Percentiles rank a stretch among this genome's conserved stretches.
These are phyloP conservation scores for Stellera chamaejasme DNA, from an alignment of 345 rosid genomes.

Conservation along the genomic window DNA sequence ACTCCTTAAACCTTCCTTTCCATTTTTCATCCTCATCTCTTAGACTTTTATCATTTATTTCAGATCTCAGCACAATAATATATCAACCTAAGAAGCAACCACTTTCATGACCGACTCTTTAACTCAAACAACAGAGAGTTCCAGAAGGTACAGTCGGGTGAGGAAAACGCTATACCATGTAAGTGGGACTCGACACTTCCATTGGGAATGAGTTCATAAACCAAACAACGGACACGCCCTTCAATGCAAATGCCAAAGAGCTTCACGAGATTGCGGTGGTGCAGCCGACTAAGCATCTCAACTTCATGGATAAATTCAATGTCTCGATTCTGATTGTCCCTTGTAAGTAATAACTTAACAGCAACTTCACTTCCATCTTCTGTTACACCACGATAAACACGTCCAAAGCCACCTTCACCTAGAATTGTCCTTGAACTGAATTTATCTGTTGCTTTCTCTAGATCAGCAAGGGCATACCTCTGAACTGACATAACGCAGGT, in stretches of 20 bases:
- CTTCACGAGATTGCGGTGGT: slow-evolving; percentile 98
- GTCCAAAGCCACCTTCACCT: slow-evolving; percentile 99
- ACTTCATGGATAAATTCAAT: slow-evolving; percentile 96
- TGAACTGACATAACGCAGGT: slow-evolving; percentile 74
- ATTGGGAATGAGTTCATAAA: slow-evolving; percentile 87
- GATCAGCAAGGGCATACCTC: slow-evolving; percentile 61
- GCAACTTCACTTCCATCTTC: slow-evolving; percentile 88
- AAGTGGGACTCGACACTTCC: slow-evolving; percentile 99
- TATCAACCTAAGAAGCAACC: too few relatives aligned
- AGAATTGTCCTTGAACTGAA: slow-evolving; percentile 80
- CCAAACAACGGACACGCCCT: slow-evolving; percentile 78
- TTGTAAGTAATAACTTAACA: slow-evolving; percentile 82
- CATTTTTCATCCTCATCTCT: too few relatives aligned
- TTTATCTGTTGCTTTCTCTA: slow-evolving; percentile 83
- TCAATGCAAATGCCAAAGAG: slow-evolving; percentile 93
- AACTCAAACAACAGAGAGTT: too few relatives aligned
- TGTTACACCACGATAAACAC: slow-evolving; percentile 72
- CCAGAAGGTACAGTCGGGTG: neutral
- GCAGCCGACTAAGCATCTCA: slow-evolving; percentile 98
- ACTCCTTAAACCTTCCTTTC: too few relatives aligned
- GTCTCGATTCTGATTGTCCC: slow-evolving; percentile 80
- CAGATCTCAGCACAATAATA: too few relatives aligned
- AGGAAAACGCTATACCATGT: slow-evolving; percentile 55
- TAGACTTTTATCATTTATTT: too few relatives aligned
- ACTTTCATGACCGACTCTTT: too few relatives aligned